These are phyloP conservation scores for Gigaspora rosea DNA, from an alignment of 192 early-diverging fungal species.

Conservation along the genomic window DNA sequence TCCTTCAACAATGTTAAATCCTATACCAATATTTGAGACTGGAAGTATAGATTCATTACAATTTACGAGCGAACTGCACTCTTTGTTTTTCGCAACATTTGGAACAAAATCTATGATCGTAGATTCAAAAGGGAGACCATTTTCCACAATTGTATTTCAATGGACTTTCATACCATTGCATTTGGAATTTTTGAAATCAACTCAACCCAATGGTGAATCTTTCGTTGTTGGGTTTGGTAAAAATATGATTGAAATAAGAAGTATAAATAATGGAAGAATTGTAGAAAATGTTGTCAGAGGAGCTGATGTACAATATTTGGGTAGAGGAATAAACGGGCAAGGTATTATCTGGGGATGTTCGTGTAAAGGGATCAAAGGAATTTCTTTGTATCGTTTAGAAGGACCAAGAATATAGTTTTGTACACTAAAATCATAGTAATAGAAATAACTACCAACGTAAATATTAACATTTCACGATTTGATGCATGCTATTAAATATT, in stretches of 20 bases:
- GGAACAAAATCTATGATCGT: slow-evolving; percentile 31
- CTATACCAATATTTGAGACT: slow-evolving; percentile 25
- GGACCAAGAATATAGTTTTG: slow-evolving; percentile 2
- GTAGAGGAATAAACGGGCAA: not conserved
- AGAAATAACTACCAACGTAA: not conserved
- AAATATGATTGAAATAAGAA: slow-evolving; percentile 29
- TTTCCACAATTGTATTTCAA: slow-evolving; percentile 22
- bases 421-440: not conserved
- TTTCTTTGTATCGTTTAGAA: slow-evolving; percentile 21
- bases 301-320: slow-evolving; percentile 22
- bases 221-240: slow-evolving; percentile 28
- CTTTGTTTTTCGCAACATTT: slow-evolving; percentile 31
- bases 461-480: too few relatives aligned
- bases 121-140: slow-evolving; percentile 26
- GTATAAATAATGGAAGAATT: slow-evolving; percentile 23
- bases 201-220: not conserved
- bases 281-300: slow-evolving; percentile 29
- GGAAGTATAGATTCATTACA: slow-evolving; percentile 2
- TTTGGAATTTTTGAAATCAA: slow-evolving; percentile 12
- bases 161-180: slow-evolving; percentile 10
- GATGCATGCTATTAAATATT: too few relatives aligned
- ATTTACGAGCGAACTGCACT: not conserved
- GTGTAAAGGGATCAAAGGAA: not conserved
- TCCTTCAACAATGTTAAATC: slow-evolving; percentile 24
- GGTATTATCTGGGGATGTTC: slow-evolving; percentile 23